Evolutionary conservation across 2,329 filamentous ascomycete species (phyloP).

Genomic region (Daldinia sp.): DNA sequence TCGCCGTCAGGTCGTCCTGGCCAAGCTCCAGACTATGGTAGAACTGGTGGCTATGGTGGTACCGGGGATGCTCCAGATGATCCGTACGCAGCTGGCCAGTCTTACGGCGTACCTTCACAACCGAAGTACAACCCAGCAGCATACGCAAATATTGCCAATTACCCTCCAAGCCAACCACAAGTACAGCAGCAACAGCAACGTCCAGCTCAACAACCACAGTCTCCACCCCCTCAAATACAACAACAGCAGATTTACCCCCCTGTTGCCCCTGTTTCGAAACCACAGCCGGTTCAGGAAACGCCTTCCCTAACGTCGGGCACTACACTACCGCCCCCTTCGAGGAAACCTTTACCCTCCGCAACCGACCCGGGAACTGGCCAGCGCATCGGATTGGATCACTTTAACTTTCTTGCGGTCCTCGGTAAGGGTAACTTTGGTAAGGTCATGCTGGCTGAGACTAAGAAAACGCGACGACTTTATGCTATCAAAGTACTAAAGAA

Average conservation of each 20-base stretch:
- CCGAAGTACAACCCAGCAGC: constrained; percentile 80
- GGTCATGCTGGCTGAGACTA: constrained; percentile 98
- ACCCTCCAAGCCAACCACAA: constrained; percentile 54
- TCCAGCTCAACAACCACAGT: constrained; percentile 47
- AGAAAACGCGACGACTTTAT: constrained; percentile 88
- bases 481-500: constrained; percentile 99
- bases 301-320: constrained; percentile 48
- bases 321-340: constrained; percentile 49
- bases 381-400: constrained; percentile 94
- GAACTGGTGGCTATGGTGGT: constrained; percentile 45
- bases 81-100: constrained; percentile 40
- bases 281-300: constrained; percentile 50
- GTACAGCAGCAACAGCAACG: constrained; percentile 50
- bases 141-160: constrained; percentile 71
- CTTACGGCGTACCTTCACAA: constrained; percentile 52
- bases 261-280: constrained; percentile 49
- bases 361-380: constrained; percentile 77
- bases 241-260: constrained; percentile 48
- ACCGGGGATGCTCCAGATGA: constrained; percentile 45
- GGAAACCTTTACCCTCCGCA: constrained; percentile 73
- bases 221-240: constrained; percentile 43
- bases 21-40: constrained; percentile 46
- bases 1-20: constrained; percentile 44
- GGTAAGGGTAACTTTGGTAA: constrained; percentile 99
- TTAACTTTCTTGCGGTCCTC: constrained; percentile 97